phyloP scores from a whole-genome alignment of 2,329 filamentous ascomycete genomes.

The Lomentospora prolificans region DNA sequence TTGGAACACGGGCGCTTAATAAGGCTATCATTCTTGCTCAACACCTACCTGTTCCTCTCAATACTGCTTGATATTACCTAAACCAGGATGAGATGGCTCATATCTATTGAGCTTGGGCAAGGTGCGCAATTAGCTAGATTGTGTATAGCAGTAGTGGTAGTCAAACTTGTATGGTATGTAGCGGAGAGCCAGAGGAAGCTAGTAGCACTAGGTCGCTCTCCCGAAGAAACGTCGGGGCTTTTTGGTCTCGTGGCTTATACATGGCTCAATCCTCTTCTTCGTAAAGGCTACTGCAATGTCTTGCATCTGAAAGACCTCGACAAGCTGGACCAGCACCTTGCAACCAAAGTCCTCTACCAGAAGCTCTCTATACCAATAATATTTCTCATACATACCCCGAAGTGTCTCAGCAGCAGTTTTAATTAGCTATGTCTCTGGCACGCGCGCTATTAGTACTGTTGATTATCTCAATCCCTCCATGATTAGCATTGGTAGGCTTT shows the following conservation, averaged over 20 bases:
- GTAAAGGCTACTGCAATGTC: constrained; percentile 24
- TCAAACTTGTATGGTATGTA: too few relatives aligned
- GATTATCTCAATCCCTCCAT: constrained; percentile 24
- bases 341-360: constrained; percentile 13
- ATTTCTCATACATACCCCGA: constrained; percentile 11
- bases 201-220: constrained; percentile 24
- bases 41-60: constrained; percentile 23
- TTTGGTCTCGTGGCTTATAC: constrained; percentile 21
- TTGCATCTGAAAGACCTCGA: constrained; percentile 24
- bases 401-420: constrained; percentile 12
- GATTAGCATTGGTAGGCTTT: constrained; percentile 28
- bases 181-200: too few relatives aligned
- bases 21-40: background rate
- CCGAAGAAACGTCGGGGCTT: constrained; percentile 24
- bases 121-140: too few relatives aligned
- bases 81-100: constrained; percentile 27
- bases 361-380: constrained; percentile 12
- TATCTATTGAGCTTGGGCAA: too few relatives aligned
- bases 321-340: constrained; percentile 21
- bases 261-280: constrained; percentile 26
- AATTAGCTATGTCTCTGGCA: constrained; percentile 19
- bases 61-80: constrained; percentile 31
- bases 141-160: too few relatives aligned
- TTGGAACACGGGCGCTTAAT: background rate
- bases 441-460: constrained; percentile 22